Evolutionary conservation across 768 basidiomycete genomes (phyloP), one percentile per base, ranked within the genome.

Genomic region (Phlebiopsis flavidoalba): DNA sequence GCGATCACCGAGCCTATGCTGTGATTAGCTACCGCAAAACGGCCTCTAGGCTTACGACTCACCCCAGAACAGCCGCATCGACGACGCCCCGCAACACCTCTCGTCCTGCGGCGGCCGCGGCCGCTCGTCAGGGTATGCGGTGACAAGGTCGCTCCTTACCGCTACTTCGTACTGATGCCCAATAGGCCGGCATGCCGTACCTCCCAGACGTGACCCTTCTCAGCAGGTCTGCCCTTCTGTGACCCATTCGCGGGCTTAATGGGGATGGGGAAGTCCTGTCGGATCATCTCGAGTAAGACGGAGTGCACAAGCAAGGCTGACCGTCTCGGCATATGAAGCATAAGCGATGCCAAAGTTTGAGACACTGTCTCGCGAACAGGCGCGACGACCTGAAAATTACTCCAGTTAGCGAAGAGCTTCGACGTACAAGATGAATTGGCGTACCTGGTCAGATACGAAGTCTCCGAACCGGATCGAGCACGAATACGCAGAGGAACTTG

Each of bases 401-500:
- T 14, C 14, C 10, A 19, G 24, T 21, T 21, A 47, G 45, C 26
- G n/a, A 11, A 8, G 10, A 31, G 26, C 26, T 31, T 31, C 26
- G n/a, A 57, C 19, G 8, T 43, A 36, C 8, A 7, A 11, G 36
- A 40, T 14, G 21, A 21, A 33, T 47, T 58, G 33, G 64, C 75
- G 37, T 46, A 81, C 82, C 77, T 95, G 95, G 70, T 99, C 97
- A 0, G 94, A 91, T 37, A 97, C 87, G 70, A 95, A 99, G 74
- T 99, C 97, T 2, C 95, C 94, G 67, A 99, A 99, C n/a, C 97
- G 87, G 71, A n/a, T 99, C 97, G 24, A 98, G 79, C 35, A 96
- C 90, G 63, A 98, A 90, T 8, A 98, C 86, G 66, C 88, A 89
- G 2, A 98, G 82, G 54, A 97, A 83, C 65, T 89, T 89, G 10